Evolutionary conservation across 495 filamentous ascomycete genomes (phyloP), one percentile per base, ranked within the genome.

Genomic region (Penicillium cataractarum): DNA sequence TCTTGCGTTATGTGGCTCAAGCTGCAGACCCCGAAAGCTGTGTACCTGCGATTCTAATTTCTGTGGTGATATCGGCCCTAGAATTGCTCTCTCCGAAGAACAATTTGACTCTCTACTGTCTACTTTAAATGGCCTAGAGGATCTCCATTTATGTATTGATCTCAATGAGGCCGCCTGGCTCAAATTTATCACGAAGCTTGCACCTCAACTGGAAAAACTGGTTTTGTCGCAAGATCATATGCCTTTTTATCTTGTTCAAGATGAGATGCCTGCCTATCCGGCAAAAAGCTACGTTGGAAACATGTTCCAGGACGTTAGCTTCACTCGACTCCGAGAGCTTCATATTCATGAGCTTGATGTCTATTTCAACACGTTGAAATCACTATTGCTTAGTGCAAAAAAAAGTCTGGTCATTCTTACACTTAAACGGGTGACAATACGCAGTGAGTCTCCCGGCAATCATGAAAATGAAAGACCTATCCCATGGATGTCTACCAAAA

Each of bases 141-240:
- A 62, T 50, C 52, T 62, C 40, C 53, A 57, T 52, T 50, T 62
- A 42, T 62, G 60, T 9, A 57, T 62, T 33, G 58, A 61, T 62
- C 60, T 62, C 27, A 32, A 54, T 61, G 39, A 61, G 58, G 29
- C 50, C 1, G 37, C 27, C 48, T 62, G 60, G 42, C 60, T 57
- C 53, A 51, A 51, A 40, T 8, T 57, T 32, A 40, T 57, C 54
- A 62, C 6, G 40, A 62, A 57, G 33, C 32, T 62, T 51, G 60
- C 60, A 50, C 44, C 60, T 57, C 52, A 62, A 51, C 54, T 62
- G 24, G 26, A 62, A 52, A n/a, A 12, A 62, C 60, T 62, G 22
- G 15, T 12, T 27, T 42, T 62, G 33, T 62, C 60, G 44, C 53
- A 50, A 57, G 32, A 52, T 50, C 54, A 62, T 57, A 39, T 39